phyloP scores from a whole-genome alignment of 2,329 filamentous ascomycete species.

The Fusarium sp. region DNA sequence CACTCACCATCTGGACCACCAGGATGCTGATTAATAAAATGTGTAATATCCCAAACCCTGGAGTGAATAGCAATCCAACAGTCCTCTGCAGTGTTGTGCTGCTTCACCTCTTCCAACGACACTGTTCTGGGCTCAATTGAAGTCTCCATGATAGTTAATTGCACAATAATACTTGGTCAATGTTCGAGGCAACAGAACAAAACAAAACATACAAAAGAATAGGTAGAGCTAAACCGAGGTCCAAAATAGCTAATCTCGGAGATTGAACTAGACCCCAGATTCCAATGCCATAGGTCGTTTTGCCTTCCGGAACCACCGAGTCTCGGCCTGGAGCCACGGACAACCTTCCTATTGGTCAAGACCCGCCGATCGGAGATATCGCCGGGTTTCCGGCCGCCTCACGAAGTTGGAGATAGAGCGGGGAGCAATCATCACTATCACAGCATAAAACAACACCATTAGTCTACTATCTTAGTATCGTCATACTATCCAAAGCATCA shows the following conservation, averaged over 20 bases:
- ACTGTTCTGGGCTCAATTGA: constrained; percentile 8
- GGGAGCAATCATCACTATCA: background rate
- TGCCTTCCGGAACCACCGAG: background rate
- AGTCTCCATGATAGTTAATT: constrained; percentile 19
- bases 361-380: background rate
- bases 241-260: constrained; percentile 22
- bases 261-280: background rate
- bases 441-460: background rate
- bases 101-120: constrained; percentile 53
- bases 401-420: constrained; percentile 16
- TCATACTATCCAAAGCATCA: background rate
- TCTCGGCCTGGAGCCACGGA: constrained; percentile 1
- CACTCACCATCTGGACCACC: constrained; percentile 51
- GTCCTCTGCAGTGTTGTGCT: constrained; percentile 60
- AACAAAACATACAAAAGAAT: background rate
- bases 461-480: background rate
- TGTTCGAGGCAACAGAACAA: background rate
- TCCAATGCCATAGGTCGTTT: background rate
- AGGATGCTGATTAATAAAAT: constrained; percentile 63
- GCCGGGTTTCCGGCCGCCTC: background rate
- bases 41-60: constrained; percentile 75
- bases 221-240: background rate
- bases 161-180: background rate
- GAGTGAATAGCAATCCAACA: constrained; percentile 77
- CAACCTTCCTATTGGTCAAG: constrained; percentile 12